These are phyloP conservation scores for Xylogone sp. DNA, from an alignment of 2,329 filamentous ascomycete species.

Conservation along the genomic window DNA sequence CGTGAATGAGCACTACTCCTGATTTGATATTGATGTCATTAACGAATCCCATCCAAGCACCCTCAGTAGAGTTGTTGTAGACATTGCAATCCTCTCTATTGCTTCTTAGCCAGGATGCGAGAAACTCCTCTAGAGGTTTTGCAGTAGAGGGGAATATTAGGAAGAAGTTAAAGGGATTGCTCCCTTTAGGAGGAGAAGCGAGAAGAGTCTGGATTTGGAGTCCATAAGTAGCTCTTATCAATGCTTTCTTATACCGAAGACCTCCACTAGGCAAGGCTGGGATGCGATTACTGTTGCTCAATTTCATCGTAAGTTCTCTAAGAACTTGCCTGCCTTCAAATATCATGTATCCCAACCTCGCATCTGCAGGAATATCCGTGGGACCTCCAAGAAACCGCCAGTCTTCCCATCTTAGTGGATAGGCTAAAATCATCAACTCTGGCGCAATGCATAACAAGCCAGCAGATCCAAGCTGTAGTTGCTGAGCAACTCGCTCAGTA, in stretches of 20 bases:
- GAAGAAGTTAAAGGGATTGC: slow-evolving; percentile 35
- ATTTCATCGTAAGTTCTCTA: background rate
- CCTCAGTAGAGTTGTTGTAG: slow-evolving; percentile 35
- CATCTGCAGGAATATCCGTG: slow-evolving; percentile 1
- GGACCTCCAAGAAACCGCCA: slow-evolving; percentile 23
- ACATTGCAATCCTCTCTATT: slow-evolving; percentile 38
- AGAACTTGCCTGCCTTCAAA: slow-evolving; percentile 10
- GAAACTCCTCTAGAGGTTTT: slow-evolving; percentile 30
- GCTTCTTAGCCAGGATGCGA: slow-evolving; percentile 41
- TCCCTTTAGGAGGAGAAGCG: slow-evolving; percentile 5
- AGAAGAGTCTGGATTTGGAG: slow-evolving; percentile 16
- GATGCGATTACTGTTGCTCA: background rate
- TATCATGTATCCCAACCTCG: slow-evolving; percentile 19
- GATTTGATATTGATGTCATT: slow-evolving; percentile 14
- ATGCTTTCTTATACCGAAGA: slow-evolving; percentile 8
- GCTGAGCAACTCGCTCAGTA: slow-evolving; percentile 13
- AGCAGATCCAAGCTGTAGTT: slow-evolving; percentile 14
- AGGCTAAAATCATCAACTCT: slow-evolving; percentile 19
- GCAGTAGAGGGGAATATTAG: slow-evolving; percentile 43
- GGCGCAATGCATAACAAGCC: slow-evolving; percentile 15
- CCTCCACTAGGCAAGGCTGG: background rate
- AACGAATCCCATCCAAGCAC: slow-evolving; percentile 45
- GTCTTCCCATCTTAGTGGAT: slow-evolving; percentile 20
- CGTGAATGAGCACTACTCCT: slow-evolving; percentile 24
- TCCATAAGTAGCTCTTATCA: slow-evolving; percentile 16